Base-by-base conservation (phyloP, 768 basidiomycete genomes). In the Pleurotus cornucopiae region DNA sequence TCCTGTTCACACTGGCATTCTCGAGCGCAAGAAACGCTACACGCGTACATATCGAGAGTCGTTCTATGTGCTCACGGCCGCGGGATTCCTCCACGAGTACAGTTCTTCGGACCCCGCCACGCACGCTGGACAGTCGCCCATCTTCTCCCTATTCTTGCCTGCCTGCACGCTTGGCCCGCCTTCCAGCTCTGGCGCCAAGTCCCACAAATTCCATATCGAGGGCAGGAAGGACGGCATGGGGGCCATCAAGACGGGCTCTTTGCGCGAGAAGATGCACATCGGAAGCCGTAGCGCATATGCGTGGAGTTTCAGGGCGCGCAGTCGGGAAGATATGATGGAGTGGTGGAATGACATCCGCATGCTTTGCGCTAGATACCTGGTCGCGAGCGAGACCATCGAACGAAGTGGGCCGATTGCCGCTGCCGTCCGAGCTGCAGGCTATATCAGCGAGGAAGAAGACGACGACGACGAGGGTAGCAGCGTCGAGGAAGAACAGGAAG, bases 341-440 rank as follows among this genome's bases (percentile, higher is more conserved):
- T 97, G 97, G 92, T 99, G 97, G 97, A 98, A 98, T 66, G 97
- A 98, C 67, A 78, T 95, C 40, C 73, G 91, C 58, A 94, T 95
- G 92, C 75, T 96, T 40, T 95, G 94, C 64, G 93, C 94, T 18
- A 72, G 93, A 59, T 98, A 97, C 68, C 80, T 99, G 53, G 92
- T 98, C 40, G 94, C 94, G 34, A 91, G 88, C 61, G 97, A 98
- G 74, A 81, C 85, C 67, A 89, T 98, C 73, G 92, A 97, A 73
- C 78, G 97, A 44, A 86, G 85, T 39, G 97, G 96, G 2, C 94
- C 94, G 0, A 89, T 98, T 23, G 91, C 89, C 34, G 91, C 92
- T 12, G 96, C 94, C 21, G 97, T 99, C 14, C 76, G 94, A 51
- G 80, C 86, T 2, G 94, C 81, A 1, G 96, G 96, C 37, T 98